Percentiles rank a stretch among this genome's conserved stretches.
These are phyloP conservation scores for Cyclotella sp. DNA, from an alignment of 108 stramenopile species.

Conservation along the genomic window DNA sequence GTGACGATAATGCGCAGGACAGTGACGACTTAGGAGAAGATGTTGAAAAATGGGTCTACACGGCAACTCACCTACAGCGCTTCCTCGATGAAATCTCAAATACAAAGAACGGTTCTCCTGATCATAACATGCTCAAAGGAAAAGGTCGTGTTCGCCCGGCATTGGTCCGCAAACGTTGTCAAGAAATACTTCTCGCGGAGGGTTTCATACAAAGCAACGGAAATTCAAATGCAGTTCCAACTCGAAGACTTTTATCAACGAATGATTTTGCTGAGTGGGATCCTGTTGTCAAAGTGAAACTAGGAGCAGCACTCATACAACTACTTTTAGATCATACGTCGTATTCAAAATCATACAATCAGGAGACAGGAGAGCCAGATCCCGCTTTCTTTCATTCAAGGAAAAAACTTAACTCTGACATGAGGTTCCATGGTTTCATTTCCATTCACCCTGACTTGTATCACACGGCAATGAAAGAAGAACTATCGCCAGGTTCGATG, in stretches of 20 bases:
- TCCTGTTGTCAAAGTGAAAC: slow-evolving; percentile 65
- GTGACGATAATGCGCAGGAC: neutral
- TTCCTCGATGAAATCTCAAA: slow-evolving; percentile 48
- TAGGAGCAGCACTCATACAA: slow-evolving; percentile 85
- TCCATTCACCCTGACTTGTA: slow-evolving; percentile 46
- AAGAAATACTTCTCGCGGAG: slow-evolving; percentile 53
- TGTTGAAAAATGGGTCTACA: slow-evolving; percentile 44
- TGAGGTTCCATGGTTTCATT: slow-evolving; percentile 38
- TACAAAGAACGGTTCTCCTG: slow-evolving; percentile 2
- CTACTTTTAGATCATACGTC: slow-evolving; percentile 68
- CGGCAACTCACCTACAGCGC: slow-evolving; percentile 49
- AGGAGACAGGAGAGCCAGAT: slow-evolving; percentile 43
- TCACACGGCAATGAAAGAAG: slow-evolving; percentile 53
- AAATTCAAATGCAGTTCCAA: slow-evolving; percentile 27
- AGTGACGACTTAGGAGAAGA: too few relatives aligned
- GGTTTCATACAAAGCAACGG: slow-evolving; percentile 44
- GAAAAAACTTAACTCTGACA: slow-evolving; percentile 36
- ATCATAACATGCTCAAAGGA: slow-evolving; percentile 39
- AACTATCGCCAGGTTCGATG: slow-evolving; percentile 53
- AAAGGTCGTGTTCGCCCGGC: slow-evolving; percentile 63
- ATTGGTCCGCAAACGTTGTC: slow-evolving; percentile 62
- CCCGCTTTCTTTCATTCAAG: slow-evolving; percentile 69
- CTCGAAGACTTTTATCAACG: slow-evolving; percentile 56
- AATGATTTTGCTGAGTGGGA: slow-evolving; percentile 73
- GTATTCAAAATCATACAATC: slow-evolving; percentile 43